Evolutionary conservation across 768 basidiomycete species (phyloP), one percentile per base, ranked within the genome.

Genomic region (Sutorius australiensis): DNA sequence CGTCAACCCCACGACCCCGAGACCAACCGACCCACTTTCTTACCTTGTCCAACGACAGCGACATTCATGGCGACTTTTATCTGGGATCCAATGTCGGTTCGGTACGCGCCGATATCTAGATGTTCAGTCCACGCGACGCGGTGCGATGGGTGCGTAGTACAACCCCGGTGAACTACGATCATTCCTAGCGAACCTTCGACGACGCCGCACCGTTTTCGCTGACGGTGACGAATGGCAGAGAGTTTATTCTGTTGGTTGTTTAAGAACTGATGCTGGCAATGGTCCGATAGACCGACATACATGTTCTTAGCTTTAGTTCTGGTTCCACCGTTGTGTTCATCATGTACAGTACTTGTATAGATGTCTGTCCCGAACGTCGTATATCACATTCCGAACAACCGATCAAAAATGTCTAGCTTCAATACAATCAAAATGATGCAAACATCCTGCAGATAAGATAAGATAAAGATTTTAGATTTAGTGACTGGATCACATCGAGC

Each of bases 71-170:
- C 34, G 59, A 64, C 42, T 80, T 77, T 66, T 62, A 48, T 10
- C 56, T 78, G 9, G 56, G 53, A 17, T 69, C 75, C 0, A 64
- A 43, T 21, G 66, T 71, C 54, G 72, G 75, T 2, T 49, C 54
- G 5, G 67, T 81, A 3, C 55, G 71, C 3, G 75, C 68, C 7
- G 72, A 78, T 0, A 56, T 81, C 21, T 77, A 70, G 59, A 46
- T 80, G 0, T 55, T 73, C 40, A 42, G 43, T 27, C 43, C 24
- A 24, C 24, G 4, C 24, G n/a, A n/a, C n/a, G 53, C 14, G 1
- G 10, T 14, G 24, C 14, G n/a, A 30, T 24, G 24, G 4, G 24
- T 24, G 3, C 48, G 61, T 6, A 60, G 66, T n/a, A 62, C 54
- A 16, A 53, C 70, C 50, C 53, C 49, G n/a, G 48, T 70, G 28